A percentile compares a stretch with the other conserved stretches of the same genome.
Evolutionary conservation across 2,329 filamentous ascomycete genomes (phyloP).

Genomic region (Diaporthe citriasiana): DNA sequence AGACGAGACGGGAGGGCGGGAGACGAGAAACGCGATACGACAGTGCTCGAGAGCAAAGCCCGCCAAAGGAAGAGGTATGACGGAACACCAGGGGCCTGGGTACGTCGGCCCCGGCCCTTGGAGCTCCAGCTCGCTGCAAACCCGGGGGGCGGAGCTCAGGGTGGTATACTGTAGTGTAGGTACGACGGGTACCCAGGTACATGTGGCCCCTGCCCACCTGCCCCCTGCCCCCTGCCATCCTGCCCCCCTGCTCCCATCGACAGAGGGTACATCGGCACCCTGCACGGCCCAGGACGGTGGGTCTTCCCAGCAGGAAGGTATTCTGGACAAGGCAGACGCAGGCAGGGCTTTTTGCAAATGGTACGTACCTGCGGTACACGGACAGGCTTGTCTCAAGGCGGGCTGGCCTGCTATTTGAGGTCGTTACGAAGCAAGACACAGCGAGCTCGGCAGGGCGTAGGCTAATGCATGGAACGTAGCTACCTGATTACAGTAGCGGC

Average conservation of each 20-base stretch:
- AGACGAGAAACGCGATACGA: slow-evolving; percentile 22
- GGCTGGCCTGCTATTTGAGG: slow-evolving; percentile 30
- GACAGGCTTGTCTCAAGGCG: slow-evolving; percentile 12
- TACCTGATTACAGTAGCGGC: slow-evolving; percentile 20
- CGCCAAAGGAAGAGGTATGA: slow-evolving; percentile 31
- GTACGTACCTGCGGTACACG: slow-evolving; percentile 21
- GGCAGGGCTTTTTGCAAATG: slow-evolving; percentile 14
- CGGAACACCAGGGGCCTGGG: slow-evolving; percentile 14
- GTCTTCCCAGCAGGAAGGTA: slow-evolving; percentile 25
- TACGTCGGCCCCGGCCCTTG: slow-evolving; percentile 20
- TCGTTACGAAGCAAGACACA: slow-evolving; percentile 33
- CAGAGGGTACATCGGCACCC: slow-evolving; percentile 19
- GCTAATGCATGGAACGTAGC: slow-evolving; percentile 42
- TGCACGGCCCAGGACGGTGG: slow-evolving; percentile 36
- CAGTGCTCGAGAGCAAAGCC: slow-evolving; percentile 25
- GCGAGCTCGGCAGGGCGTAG: slow-evolving; percentile 24
- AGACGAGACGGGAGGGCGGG: slow-evolving; percentile 5
- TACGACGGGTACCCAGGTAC: neutral
- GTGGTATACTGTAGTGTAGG: too few species aligned
- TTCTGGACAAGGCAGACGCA: slow-evolving; percentile 30
- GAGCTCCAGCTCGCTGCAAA: slow-evolving; percentile 10
- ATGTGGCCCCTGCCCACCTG: neutral
- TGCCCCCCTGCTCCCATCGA: slow-evolving; percentile 1
- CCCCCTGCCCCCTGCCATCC: neutral
- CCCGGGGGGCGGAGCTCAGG: slow-evolving; percentile 33